A percentile compares a stretch with the other conserved stretches of the same genome.
Conservation (phyloP, 176 grass and related monocot species). For the Avena atlantica region DNA sequence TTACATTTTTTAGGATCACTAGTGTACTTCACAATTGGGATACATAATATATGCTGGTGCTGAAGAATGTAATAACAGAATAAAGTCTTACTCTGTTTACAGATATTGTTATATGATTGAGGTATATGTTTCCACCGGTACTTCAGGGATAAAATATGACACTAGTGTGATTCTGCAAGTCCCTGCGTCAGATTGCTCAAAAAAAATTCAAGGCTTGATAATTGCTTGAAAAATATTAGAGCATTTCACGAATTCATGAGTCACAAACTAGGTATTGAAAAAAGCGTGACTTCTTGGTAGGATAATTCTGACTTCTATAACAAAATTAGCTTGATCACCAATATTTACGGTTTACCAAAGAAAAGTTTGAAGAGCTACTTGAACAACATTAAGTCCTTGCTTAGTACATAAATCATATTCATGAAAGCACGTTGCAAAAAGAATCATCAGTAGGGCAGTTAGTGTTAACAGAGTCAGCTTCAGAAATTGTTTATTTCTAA, state of each 20-base stretch:
- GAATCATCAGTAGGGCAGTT: background rate
- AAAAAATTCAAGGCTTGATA: background rate
- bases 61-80: slow-evolving; percentile 5
- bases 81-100: slow-evolving; percentile 1
- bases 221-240: slow-evolving; percentile 9
- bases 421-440: background rate
- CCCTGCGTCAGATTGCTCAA: background rate
- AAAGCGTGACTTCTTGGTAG: background rate
- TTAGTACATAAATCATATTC: slow-evolving; percentile 2
- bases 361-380: slow-evolving; percentile 10
- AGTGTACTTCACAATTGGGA: background rate
- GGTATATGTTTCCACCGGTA: background rate
- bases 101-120: background rate
- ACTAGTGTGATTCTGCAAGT: background rate
- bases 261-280: background rate
- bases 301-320: background rate
- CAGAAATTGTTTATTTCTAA: background rate
- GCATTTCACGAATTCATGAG: background rate
- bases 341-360: background rate
- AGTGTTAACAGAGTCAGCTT: background rate
- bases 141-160: background rate
- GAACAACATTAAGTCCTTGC: background rate
- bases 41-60: slow-evolving; percentile 11
- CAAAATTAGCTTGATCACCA: background rate
- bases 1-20: slow-evolving; percentile 13